Evolutionary conservation across 768 basidiomycete genomes (phyloP), one percentile per base, ranked within the genome.

Genomic region (Russula sp.): DNA sequence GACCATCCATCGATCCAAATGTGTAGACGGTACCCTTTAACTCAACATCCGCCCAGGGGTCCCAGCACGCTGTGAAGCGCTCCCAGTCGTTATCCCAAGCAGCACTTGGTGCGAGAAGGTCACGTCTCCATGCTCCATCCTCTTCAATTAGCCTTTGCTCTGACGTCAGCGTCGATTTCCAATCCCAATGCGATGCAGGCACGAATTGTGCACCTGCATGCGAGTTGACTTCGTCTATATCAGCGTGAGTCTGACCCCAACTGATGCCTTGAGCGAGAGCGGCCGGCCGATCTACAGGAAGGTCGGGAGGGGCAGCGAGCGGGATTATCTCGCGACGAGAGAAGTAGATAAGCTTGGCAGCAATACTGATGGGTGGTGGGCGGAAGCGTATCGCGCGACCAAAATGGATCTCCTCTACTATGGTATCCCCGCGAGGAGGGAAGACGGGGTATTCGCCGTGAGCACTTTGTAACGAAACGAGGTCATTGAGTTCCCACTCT

Each of bases 321-420:
- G 78, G 75, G 2, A 72, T 67, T 6, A 78, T 65, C 63, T 89
- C 85, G 32, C 80, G 75, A 20, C 83, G 80, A 10, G 84, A 75
- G 50, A 86, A 78, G 73, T 81, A 89, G 38, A 87, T 70, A 9
- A 88, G 76, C 42, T 81, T 84, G 0, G 88, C 88, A 0, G 86
- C 81, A 36, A 76, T 67, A 29, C 83, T 73, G 18, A 81, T 75
- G 8, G 82, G 78, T 0, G 87, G 85, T 1, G 70, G 47, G 50
- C 66, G 58, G 52, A 76, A 63, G 49, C 53, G 51, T 53, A 73
- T 50, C n/a, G 45, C 34, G 14, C 68, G 56, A 34, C 48, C 63
- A 57, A 57, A 72, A 59, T 72, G 72, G 18, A 38, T 29, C 7
- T 71, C 29, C 38, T 58, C 61, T 32, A 66, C 55, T 45, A 59